phyloP scores from a whole-genome alignment of 2,329 filamentous ascomycete genomes.

The Leptographium wingfieldii region DNA sequence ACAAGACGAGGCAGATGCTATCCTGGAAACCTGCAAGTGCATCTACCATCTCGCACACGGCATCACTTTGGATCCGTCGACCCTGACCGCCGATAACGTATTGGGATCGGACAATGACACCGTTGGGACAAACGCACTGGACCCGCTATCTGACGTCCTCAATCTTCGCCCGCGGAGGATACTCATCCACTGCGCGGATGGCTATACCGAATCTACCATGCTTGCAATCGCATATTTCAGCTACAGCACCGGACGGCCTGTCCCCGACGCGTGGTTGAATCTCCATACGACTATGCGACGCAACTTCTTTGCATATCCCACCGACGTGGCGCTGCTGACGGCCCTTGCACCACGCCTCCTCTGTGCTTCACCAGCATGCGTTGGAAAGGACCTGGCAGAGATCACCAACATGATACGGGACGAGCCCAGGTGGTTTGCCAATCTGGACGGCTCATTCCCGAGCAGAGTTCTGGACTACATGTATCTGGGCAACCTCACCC shows the following conservation, averaged over 20 bases:
- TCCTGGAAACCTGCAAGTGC: slow-evolving; percentile 81
- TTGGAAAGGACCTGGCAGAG: slow-evolving; percentile 36
- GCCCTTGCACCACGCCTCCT: slow-evolving; percentile 66
- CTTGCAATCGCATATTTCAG: slow-evolving; percentile 85
- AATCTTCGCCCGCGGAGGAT: slow-evolving; percentile 47
- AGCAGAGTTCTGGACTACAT: slow-evolving; percentile 85
- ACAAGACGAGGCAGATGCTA: slow-evolving; percentile 67
- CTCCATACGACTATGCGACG: slow-evolving; percentile 69
- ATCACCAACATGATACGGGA: slow-evolving; percentile 38
- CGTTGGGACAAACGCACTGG: slow-evolving; percentile 27
- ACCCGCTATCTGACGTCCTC: neutral
- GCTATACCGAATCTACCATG: slow-evolving; percentile 89
- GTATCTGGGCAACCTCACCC: slow-evolving; percentile 86
- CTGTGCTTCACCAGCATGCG: slow-evolving; percentile 48
- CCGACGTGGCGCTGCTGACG: slow-evolving; percentile 73
- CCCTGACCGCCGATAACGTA: slow-evolving; percentile 18
- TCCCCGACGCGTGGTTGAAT: slow-evolving; percentile 76
- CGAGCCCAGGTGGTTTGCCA: slow-evolving; percentile 68
- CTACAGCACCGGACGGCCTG: slow-evolving; percentile 70
- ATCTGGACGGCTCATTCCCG: slow-evolving; percentile 81
- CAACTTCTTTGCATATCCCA: slow-evolving; percentile 94
- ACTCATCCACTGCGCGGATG: slow-evolving; percentile 86
- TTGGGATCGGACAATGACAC: slow-evolving; percentile 40
- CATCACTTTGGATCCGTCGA: slow-evolving; percentile 21
- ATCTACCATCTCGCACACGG: slow-evolving; percentile 74